Percentiles rank a stretch among this genome's conserved stretches.
phyloP scores from a whole-genome alignment of 495 filamentous ascomycete genomes.

The Echria macrotheca region DNA sequence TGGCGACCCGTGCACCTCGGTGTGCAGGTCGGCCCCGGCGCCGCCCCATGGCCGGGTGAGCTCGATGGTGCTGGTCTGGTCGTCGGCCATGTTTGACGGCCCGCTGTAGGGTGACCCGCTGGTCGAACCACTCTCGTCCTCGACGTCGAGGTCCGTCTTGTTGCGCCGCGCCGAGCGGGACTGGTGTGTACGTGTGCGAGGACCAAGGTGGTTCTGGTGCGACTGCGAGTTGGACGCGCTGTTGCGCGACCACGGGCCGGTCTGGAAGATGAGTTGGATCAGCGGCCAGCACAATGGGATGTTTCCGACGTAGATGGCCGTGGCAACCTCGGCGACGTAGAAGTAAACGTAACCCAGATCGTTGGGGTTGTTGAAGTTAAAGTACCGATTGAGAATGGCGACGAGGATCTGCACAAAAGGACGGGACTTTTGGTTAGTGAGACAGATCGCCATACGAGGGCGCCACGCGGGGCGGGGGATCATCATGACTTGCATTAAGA shows the following conservation, averaged over 20 bases:
- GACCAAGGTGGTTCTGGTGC: too few species aligned
- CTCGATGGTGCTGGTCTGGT: not conserved
- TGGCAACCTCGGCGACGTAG: conserved; percentile 45
- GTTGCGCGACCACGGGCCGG: conserved; percentile 7
- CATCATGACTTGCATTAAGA: conserved; percentile 5
- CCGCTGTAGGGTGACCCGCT: not conserved
- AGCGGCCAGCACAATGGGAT: conserved; percentile 42
- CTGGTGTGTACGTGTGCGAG: too few species aligned
- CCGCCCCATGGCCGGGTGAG: not conserved
- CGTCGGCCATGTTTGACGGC: not conserved
- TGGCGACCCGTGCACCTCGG: not conserved
- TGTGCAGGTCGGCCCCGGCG: not conserved
- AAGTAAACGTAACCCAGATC: conserved; percentile 44
- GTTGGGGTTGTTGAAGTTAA: conserved; percentile 37
- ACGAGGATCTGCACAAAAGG: conserved; percentile 42
- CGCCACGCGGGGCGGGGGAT: too few species aligned
- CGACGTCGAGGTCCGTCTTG: too few species aligned
- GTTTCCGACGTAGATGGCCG: conserved; percentile 44
- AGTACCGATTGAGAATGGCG: conserved; percentile 42
- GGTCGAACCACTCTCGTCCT: not conserved
- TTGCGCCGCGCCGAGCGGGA: too few species aligned
- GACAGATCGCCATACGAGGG: too few species aligned
- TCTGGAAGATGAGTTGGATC: conserved; percentile 8
- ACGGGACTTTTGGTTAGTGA: too few species aligned
- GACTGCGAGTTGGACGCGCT: too few species aligned